Percentiles rank a stretch among this genome's conserved stretches.
These are phyloP conservation scores for Ganoderma lingzhi DNA, from an alignment of 1,284 basidiomycete genomes.

Conservation along the genomic window DNA sequence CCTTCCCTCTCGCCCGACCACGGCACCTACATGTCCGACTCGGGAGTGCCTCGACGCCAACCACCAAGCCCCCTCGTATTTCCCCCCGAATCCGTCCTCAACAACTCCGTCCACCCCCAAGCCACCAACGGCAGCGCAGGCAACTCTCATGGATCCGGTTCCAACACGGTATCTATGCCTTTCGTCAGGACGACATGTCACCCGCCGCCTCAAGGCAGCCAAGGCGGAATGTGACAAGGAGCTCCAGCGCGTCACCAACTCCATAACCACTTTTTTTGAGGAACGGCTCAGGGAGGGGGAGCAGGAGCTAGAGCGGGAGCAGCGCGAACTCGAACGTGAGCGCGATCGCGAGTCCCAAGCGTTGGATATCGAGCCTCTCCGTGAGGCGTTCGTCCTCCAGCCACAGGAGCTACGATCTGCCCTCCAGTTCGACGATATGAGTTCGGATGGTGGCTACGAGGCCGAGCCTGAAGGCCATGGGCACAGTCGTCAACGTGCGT, in stretches of 20 bases:
- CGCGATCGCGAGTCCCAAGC: conserved; percentile 53
- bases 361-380: conserved; percentile 61
- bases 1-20: conserved; percentile 28
- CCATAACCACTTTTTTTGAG: conserved; percentile 95
- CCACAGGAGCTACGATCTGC: conserved; percentile 61
- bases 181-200: conserved; percentile 95
- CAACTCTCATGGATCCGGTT: conserved; percentile 58
- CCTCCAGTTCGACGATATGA: conserved; percentile 71
- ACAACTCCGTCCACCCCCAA: conserved; percentile 57
- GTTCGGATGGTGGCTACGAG: conserved; percentile 83
- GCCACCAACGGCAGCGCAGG: conserved; percentile 30
- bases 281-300: conserved; percentile 82
- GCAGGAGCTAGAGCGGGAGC: conserved; percentile 68
- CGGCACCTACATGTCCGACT: conserved; percentile 65
- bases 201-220: conserved; percentile 90
- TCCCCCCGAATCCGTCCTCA: conserved; percentile 68
- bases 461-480: conserved; percentile 69
- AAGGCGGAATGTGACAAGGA: conserved; percentile 98
- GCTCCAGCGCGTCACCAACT: conserved; percentile 89
- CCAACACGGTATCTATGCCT: conserved; percentile 85
- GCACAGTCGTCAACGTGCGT: conserved; percentile 81
- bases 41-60: conserved; percentile 65
- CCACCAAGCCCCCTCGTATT: conserved; percentile 82
- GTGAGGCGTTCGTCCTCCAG: conserved; percentile 67
- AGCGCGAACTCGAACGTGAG: conserved; percentile 56